phyloP scores from a whole-genome alignment of 768 basidiomycete species.

The Panaeolus papilionaceus region DNA sequence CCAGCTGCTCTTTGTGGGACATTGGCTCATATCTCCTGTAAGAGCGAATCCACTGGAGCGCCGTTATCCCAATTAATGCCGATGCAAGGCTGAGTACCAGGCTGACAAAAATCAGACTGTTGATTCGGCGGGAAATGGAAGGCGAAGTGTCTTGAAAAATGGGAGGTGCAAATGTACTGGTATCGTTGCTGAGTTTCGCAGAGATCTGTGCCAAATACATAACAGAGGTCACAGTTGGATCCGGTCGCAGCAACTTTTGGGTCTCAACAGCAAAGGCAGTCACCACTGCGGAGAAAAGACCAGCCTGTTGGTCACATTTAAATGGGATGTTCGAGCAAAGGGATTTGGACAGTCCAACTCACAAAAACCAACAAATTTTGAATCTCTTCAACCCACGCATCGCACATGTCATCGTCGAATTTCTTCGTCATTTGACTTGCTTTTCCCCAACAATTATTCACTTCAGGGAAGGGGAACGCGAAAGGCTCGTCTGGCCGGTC shows the following conservation, averaged over 20 bases:
- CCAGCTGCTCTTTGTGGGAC: conserved; percentile 47
- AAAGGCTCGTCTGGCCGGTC: neutral
- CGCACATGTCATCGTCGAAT: conserved; percentile 37
- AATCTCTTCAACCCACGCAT: conserved; percentile 37
- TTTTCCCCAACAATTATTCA: neutral
- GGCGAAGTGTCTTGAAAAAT: conserved; percentile 30
- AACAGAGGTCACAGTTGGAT: conserved; percentile 33
- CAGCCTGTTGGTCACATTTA: conserved; percentile 34
- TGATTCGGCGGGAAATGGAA: conserved; percentile 39
- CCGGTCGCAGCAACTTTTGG: conserved; percentile 38
- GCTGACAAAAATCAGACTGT: conserved; percentile 53
- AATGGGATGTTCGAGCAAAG: neutral
- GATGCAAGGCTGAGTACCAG: conserved; percentile 46
- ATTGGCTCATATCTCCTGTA: conserved; percentile 40
- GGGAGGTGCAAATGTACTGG: neutral
- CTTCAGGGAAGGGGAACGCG: neutral
- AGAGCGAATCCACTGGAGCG: conserved; percentile 55
- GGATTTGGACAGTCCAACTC: conserved; percentile 12
- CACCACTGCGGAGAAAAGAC: conserved; percentile 46
- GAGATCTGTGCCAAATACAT: conserved; percentile 39
- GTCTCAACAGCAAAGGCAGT: conserved; percentile 47
- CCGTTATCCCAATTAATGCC: conserved; percentile 50
- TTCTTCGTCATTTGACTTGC: conserved; percentile 17
- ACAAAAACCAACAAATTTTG: conserved; percentile 41
- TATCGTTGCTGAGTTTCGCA: conserved; percentile 32